Base-by-base conservation (phyloP, 495 filamentous ascomycete species). In the Lasiosphaeris hirsuta region DNA sequence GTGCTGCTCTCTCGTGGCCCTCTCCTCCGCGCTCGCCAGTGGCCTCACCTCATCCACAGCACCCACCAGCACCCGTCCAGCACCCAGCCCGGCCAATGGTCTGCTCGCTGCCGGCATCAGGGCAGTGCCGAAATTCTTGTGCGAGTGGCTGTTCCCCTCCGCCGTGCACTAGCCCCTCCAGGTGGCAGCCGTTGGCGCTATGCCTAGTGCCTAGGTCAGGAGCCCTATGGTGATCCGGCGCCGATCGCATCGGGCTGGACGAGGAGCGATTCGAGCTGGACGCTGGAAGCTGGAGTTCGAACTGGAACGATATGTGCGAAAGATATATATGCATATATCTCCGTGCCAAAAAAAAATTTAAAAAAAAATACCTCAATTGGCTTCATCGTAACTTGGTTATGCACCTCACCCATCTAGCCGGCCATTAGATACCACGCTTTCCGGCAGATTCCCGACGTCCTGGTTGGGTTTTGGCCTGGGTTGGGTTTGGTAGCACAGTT, bases 381-480 rank as follows among this genome's bases (percentile, higher is more conserved):
- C 23, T 5, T 30, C 23, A 30, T 2, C 23, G 2, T 30, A 30
- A 30, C 23, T 30, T 30, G 23, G 23, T 30, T 30, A 30, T 30
- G 23, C 23, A 30, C 2, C 23, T 30, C 23, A 5, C 23, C 43
- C 15, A 45, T 45, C 18, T 15, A 45, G 41, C 23, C 23, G 23
- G 23, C 23, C 23, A 30, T 30, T 37, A 37, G 15, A 17, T 37
- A 49, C 14, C 46, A n/a, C n/a, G n/a, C 33, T 23, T 54, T 41
- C 19, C 34, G 49, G 23, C 39, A 38, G 39, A 51, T 18, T 43
- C 43, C 51, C 51, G 38, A 44, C 51, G 34, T 19, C 51, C 40
- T 54, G 51, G 51, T 35, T 13, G 39, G 33, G 23, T 30, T 30
- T 30, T 30, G 23, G 23, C 23, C 5, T 30, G 23, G 23, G 23